A percentile compares a stretch with the other conserved stretches of the same genome.
These are phyloP conservation scores for Calycina herbarum DNA, from an alignment of 2,329 filamentous ascomycete species.

Conservation along the genomic window DNA sequence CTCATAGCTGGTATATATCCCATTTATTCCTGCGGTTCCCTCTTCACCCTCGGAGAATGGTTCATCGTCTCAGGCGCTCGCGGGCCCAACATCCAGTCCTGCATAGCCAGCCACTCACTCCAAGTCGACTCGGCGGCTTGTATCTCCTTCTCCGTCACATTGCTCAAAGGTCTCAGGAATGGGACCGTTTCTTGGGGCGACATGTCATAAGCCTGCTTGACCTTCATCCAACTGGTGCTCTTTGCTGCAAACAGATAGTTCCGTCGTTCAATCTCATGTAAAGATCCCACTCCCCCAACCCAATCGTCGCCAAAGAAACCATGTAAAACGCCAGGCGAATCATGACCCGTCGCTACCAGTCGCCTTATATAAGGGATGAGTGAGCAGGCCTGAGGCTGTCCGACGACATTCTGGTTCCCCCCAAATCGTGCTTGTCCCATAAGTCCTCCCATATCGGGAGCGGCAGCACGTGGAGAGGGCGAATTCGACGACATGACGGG, in stretches of 20 bases:
- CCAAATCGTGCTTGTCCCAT: slow-evolving; percentile 32
- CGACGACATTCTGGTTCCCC: slow-evolving; percentile 25
- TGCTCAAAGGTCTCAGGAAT: slow-evolving; percentile 80
- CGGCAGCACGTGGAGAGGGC: slow-evolving; percentile 39
- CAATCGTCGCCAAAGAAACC: slow-evolving; percentile 98
- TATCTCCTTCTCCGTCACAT: slow-evolving; percentile 76
- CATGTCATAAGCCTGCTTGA: slow-evolving; percentile 91
- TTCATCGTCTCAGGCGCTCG: slow-evolving; percentile 23
- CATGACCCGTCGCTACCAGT: slow-evolving; percentile 87
- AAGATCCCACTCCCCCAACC: slow-evolving; percentile 72
- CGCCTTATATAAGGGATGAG: slow-evolving; percentile 88
- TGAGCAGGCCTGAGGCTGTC: slow-evolving; percentile 50
- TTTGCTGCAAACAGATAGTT: slow-evolving; percentile 97
- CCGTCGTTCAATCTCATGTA: slow-evolving; percentile 85
- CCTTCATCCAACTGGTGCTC: slow-evolving; percentile 82
- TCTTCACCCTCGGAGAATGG: slow-evolving; percentile 22
- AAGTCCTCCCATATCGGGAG: slow-evolving; percentile 29
- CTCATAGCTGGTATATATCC: background rate
- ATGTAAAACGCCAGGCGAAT: slow-evolving; percentile 81
- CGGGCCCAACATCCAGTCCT: slow-evolving; percentile 97
- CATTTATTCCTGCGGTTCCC: slow-evolving; percentile 22
- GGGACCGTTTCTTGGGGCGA: slow-evolving; percentile 79
- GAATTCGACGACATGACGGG: slow-evolving; percentile 46
- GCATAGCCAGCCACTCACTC: slow-evolving; percentile 96
- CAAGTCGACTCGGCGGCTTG: slow-evolving; percentile 78